A percentile compares a stretch with the other conserved stretches of the same genome.
These are phyloP conservation scores for Patellifolia procumbens DNA, from an alignment of 179 eudicot species.

Conservation along the genomic window DNA sequence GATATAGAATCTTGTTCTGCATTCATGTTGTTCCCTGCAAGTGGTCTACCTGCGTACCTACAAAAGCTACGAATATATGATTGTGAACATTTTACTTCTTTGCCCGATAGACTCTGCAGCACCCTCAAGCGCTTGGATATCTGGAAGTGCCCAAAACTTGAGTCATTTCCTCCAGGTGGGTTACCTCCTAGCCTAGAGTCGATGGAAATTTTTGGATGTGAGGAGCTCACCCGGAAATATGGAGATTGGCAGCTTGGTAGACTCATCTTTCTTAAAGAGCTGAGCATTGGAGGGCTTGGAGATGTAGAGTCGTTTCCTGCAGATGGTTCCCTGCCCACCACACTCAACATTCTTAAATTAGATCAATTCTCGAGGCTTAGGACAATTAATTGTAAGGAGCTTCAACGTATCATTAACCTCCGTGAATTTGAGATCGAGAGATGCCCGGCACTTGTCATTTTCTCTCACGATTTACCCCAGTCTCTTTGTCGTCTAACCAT, in stretches of 20 bases:
- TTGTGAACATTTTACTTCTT: no score
- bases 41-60: background rate
- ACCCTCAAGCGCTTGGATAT: no score
- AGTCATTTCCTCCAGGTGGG: background rate
- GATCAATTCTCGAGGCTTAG: background rate
- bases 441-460: background rate
- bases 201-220: background rate
- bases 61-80: no score
- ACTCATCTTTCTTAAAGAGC: background rate
- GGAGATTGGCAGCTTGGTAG: background rate
- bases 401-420: background rate
- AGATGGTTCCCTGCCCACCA: background rate
- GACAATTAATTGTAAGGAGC: conserved; percentile 1
- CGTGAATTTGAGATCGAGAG: background rate
- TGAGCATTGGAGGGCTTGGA: background rate
- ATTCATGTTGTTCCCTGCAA: background rate
- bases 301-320: background rate
- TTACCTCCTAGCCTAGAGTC: conserved; percentile 1
- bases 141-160: background rate
- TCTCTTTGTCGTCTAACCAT: conserved; percentile 8
- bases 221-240: no score
- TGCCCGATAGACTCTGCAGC: no score
- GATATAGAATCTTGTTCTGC: no score
- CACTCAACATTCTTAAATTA: background rate
- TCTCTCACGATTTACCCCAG: background rate